Evolutionary conservation across 1,139 yeast species (phyloP).

Genomic region (Suhomyces kunorum): DNA sequence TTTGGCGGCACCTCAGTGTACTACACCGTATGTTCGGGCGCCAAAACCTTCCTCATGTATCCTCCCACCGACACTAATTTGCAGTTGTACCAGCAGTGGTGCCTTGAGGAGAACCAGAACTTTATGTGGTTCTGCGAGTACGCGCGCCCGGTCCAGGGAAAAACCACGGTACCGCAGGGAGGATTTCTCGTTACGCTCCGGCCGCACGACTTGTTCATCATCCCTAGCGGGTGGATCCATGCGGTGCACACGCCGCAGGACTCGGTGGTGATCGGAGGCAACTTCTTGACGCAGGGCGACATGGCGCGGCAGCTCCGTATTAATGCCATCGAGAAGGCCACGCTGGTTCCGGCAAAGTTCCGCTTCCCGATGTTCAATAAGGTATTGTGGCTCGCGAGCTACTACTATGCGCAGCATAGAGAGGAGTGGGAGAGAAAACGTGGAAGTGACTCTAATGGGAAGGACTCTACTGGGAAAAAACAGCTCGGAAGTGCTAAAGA

Average conservation of each 20-base stretch:
- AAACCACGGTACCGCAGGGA: slow-evolving; percentile 27
- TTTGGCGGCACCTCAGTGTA: slow-evolving; percentile 93
- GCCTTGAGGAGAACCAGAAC: slow-evolving; percentile 63
- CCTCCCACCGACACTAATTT: slow-evolving; percentile 75
- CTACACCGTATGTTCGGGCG: slow-evolving; percentile 75
- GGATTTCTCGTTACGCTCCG: slow-evolving; percentile 67
- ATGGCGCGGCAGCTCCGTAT: slow-evolving; percentile 63
- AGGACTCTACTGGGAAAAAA: too few species aligned
- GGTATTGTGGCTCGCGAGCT: slow-evolving; percentile 67
- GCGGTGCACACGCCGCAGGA: slow-evolving; percentile 84
- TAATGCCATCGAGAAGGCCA: slow-evolving; percentile 60
- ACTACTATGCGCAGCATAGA: slow-evolving; percentile 38
- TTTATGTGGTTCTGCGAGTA: slow-evolving; percentile 68
- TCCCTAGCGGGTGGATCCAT: slow-evolving; percentile 95
- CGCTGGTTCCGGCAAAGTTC: slow-evolving; percentile 74
- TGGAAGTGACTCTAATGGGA: not conserved
- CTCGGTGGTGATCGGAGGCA: slow-evolving; percentile 84
- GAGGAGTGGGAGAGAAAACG: slow-evolving; percentile 22
- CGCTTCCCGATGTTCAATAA: slow-evolving; percentile 76
- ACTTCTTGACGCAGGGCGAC: slow-evolving; percentile 68
- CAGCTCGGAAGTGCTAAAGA: too few species aligned
- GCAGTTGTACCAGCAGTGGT: slow-evolving; percentile 68
- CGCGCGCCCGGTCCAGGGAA: slow-evolving; percentile 27
- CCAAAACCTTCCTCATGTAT: slow-evolving; percentile 70
- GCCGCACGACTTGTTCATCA: slow-evolving; percentile 74